Base-by-base conservation (phyloP, 345 rosid genomes). In the Eucalyptus brandiana region DNA sequence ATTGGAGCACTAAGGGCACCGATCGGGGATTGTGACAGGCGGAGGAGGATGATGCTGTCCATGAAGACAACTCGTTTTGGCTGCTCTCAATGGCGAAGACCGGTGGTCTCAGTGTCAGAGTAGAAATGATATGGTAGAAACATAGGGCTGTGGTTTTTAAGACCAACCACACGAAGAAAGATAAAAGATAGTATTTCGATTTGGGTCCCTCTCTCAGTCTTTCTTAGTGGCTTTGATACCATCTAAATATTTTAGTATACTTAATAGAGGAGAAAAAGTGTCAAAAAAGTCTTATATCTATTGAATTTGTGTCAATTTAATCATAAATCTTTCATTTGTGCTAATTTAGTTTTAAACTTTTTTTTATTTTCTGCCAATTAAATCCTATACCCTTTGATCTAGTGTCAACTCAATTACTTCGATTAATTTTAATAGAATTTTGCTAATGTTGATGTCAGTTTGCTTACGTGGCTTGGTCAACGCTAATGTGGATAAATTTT, bases 401-500 rank as follows among this genome's bases (percentile, higher is more conserved):
- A 53, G 26, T 53, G 58, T 53, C 58, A 53, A 53, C 21, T 53
- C 26, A 53, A 53, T 21, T 53, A 53, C 21, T 53, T 53, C 0
- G 2, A 53, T 53, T 53, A 53, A 21, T 19, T 53, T 53, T 53
- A 19, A 53, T 53, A 8, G 26, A 53, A 53, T 53, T 53, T 53
- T 53, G 58, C 5, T 53, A 53, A 53, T 53, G 11, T 53, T 53
- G 2, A 53, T 53, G 26, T 19, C 11, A 1, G 1, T 53, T 53
- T 53, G 58, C 11, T 19, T 19, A 53, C 1, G 11, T 53, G 11
- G 2, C 26, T 21, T 4, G 11, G 2, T 53, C 11, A 21, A 21
- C 0, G 0, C 11, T 19, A 8, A 53, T 5, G 0, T 53, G 1
- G 0, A 53, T 21, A 53, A 53, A 2, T 53, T 53, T 53, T 53